Evolutionary conservation across 139 green algal genomes (phyloP).

Genomic region (Klebsormidium nitens): DNA sequence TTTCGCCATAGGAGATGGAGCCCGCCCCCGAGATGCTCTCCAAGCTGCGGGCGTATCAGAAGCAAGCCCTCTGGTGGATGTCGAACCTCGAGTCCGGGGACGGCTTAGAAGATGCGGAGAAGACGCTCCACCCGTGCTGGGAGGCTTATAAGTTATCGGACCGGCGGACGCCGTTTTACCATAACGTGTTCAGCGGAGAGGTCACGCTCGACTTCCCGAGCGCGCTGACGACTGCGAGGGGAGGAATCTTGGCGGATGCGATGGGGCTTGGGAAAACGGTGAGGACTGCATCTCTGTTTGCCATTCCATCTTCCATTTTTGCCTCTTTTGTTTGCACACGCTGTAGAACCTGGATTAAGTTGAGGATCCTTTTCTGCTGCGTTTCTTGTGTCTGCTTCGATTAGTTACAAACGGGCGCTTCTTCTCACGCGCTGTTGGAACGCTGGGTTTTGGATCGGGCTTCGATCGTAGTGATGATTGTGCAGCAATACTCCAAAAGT

Average conservation of each 20-base stretch:
- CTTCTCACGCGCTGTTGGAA: no score
- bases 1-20: conserved; percentile 27
- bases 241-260: conserved; percentile 38
- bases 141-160: conserved; percentile 25
- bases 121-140: conserved; percentile 40
- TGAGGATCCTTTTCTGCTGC: no score
- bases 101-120: neutral
- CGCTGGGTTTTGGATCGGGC: no score
- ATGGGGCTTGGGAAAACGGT: conserved; percentile 44
- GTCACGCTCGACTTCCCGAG: conserved; percentile 30
- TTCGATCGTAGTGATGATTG: no score
- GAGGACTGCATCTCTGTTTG: no score
- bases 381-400: no score
- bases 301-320: no score
- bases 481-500: no score
- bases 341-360: no score
- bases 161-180: conserved; percentile 30
- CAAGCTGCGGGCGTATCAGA: conserved; percentile 34
- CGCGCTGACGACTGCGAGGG: conserved; percentile 19
- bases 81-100: neutral
- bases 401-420: no score
- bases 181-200: conserved; percentile 40
- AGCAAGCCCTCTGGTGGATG: conserved; percentile 38
- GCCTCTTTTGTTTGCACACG: no score
- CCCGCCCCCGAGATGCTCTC: conserved; percentile 9